These are phyloP conservation scores for Xylariaceae sp. DNA, from an alignment of 2,329 filamentous ascomycete genomes.

Conservation along the genomic window DNA sequence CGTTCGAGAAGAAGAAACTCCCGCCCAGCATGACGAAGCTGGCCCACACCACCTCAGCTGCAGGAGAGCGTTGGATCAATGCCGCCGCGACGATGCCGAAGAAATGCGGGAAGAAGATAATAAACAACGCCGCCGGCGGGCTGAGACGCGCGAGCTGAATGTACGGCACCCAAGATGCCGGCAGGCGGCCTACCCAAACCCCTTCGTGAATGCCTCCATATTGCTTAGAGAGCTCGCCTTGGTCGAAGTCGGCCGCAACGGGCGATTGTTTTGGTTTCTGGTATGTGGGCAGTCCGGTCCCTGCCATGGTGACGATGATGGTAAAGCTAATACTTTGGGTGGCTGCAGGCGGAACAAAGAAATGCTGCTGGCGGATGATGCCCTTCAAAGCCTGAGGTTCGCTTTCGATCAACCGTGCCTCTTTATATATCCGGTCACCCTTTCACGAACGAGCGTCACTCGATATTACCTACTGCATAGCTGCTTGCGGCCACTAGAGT, in stretches of 20 bases:
- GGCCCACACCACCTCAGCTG: slow-evolving; percentile 19
- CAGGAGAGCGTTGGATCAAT: slow-evolving; percentile 20
- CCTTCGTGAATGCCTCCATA: slow-evolving; percentile 34
- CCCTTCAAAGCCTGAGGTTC: not conserved
- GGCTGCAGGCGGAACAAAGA: not conserved
- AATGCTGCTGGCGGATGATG: not conserved
- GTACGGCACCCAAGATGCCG: slow-evolving; percentile 34
- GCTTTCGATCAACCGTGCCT: not conserved
- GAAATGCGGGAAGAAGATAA: slow-evolving; percentile 35
- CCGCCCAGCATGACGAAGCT: slow-evolving; percentile 24
- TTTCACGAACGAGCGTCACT: too few relatives aligned
- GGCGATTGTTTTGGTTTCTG: slow-evolving; percentile 10
- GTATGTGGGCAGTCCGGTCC: slow-evolving; percentile 12
- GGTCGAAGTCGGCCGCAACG: slow-evolving; percentile 12
- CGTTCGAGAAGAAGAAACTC: slow-evolving; percentile 34
- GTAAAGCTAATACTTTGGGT: not conserved
- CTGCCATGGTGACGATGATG: slow-evolving; percentile 10
- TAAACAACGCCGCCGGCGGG: slow-evolving; percentile 31
- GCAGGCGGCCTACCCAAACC: slow-evolving; percentile 32
- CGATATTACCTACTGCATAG: not conserved
- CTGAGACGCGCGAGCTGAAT: slow-evolving; percentile 33
- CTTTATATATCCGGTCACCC: not conserved
- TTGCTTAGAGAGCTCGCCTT: slow-evolving; percentile 26
- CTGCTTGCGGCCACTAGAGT: not conserved
- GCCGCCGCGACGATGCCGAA: slow-evolving; percentile 32